A percentile compares a stretch with the other conserved stretches of the same genome.
These are phyloP conservation scores for Microdochium trichocladiopsis DNA, from an alignment of 2,329 filamentous ascomycete genomes.

Conservation along the genomic window DNA sequence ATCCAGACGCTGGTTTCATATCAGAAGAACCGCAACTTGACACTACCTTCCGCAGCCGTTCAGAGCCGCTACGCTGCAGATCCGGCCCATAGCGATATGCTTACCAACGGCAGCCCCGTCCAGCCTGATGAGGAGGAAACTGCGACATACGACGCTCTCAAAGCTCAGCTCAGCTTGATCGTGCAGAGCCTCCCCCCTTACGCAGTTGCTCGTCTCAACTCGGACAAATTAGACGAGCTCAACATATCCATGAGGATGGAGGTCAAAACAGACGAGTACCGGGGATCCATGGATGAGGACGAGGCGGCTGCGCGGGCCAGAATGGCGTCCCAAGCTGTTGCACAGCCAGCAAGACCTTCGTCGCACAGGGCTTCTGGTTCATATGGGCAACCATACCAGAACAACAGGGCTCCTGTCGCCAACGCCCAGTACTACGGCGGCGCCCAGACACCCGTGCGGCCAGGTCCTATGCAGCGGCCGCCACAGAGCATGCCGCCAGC, in stretches of 20 bases:
- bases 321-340: constrained; percentile 26
- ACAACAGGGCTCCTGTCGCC: constrained; percentile 35
- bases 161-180: constrained; percentile 66
- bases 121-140: constrained; percentile 59
- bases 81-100: constrained; percentile 60
- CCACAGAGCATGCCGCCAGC: constrained; percentile 29
- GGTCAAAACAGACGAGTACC: constrained; percentile 65
- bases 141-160: constrained; percentile 64
- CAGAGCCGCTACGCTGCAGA: constrained; percentile 54
- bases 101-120: constrained; percentile 57
- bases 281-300: constrained; percentile 79
- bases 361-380: constrained; percentile 30
- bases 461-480: constrained; percentile 31
- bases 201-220: constrained; percentile 78
- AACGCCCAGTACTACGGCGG: constrained; percentile 33
- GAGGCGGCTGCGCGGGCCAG: constrained; percentile 52
- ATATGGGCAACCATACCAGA: constrained; percentile 37
- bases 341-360: constrained; percentile 28
- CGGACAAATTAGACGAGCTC: constrained; percentile 76
- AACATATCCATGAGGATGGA: constrained; percentile 75
- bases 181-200: constrained; percentile 74
- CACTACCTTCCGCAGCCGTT: constrained; percentile 50
- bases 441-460: constrained; percentile 30
- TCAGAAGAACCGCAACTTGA: constrained; percentile 71
- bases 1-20: constrained; percentile 72